Percentiles rank a stretch among this genome's conserved stretches.
Evolutionary conservation across 23 red algal species (phyloP).

Genomic region (Pyropia haitanensis): DNA sequence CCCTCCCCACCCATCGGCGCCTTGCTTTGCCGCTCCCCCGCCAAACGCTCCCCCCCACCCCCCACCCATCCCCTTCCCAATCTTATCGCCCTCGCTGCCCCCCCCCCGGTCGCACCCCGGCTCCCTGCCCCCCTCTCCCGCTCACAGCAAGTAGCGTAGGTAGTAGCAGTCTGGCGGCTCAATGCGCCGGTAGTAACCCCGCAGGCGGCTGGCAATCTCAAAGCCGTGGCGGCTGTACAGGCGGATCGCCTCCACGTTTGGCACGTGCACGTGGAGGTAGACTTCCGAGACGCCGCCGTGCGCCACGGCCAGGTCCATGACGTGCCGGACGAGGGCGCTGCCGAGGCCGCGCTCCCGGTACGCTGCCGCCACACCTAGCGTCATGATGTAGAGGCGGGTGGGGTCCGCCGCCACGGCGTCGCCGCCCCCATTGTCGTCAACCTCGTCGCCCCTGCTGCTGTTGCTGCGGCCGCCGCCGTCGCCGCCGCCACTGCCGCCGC

Average conservation of each 20-base stretch:
- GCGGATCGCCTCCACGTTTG: constrained; percentile 50
- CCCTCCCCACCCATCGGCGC: too few species aligned
- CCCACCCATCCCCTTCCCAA: too few species aligned
- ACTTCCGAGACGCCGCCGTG: constrained; percentile 53
- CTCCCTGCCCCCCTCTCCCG: too few species aligned
- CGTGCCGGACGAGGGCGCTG: constrained; percentile 33
- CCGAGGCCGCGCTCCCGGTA: constrained; percentile 80
- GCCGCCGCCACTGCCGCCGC: background rate
- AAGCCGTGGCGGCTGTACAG: constrained; percentile 65
- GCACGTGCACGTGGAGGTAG: constrained; percentile 68
- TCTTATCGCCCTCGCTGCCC: too few species aligned
- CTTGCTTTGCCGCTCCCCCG: too few species aligned
- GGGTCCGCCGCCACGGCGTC: background rate
- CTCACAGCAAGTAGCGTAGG: background rate
- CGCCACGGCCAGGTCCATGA: constrained; percentile 32
- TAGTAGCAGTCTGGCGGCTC: constrained; percentile 53
- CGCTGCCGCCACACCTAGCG: constrained; percentile 68
- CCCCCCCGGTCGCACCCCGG: too few species aligned
- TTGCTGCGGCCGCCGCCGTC: background rate
- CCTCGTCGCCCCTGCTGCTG: background rate
- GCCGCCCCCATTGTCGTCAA: background rate
- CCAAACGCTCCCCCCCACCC: too few species aligned
- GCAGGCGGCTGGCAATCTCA: constrained; percentile 23
- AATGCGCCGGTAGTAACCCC: constrained; percentile 54
- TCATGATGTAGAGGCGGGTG: constrained; percentile 78